phyloP scores from a whole-genome alignment of 2,329 filamentous ascomycete genomes.

The Exutisphaerella laricina region DNA sequence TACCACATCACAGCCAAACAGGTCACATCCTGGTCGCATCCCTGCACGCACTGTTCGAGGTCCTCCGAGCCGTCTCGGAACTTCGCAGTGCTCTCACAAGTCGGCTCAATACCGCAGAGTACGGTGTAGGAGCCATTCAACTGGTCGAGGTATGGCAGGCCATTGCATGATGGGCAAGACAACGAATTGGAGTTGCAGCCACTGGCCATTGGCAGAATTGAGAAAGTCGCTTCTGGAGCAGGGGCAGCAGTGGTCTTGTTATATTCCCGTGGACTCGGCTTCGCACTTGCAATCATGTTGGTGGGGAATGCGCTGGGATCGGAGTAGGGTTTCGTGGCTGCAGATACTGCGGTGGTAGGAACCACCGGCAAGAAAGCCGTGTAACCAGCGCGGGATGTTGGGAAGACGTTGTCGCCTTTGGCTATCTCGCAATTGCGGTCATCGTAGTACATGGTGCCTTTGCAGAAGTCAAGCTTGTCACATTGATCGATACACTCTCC shows the following conservation, averaged over 20 bases:
- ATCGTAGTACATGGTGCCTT: slow-evolving; percentile 18
- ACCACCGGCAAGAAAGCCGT: slow-evolving; percentile 26
- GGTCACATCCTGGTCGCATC: slow-evolving; percentile 23
- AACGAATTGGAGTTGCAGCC: slow-evolving; percentile 17
- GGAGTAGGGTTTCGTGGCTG: neutral
- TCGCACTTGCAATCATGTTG: neutral
- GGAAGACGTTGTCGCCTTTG: slow-evolving; percentile 16
- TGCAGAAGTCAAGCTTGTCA: slow-evolving; percentile 22
- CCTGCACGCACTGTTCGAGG: slow-evolving; percentile 22
- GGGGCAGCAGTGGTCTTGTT: slow-evolving; percentile 6
- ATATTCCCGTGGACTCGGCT: neutral
- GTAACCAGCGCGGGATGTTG: slow-evolving; percentile 15
- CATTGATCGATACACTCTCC: slow-evolving; percentile 20
- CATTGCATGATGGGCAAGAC: slow-evolving; percentile 24
- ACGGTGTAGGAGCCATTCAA: slow-evolving; percentile 24
- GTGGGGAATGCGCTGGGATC: neutral
- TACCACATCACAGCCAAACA: slow-evolving; percentile 24
- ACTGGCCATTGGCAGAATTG: slow-evolving; percentile 15
- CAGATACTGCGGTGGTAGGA: neutral
- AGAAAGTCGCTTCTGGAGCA: slow-evolving; percentile 12
- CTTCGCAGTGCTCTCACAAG: slow-evolving; percentile 18
- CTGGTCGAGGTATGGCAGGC: slow-evolving; percentile 18
- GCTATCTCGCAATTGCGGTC: slow-evolving; percentile 25
- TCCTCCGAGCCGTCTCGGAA: slow-evolving; percentile 11
- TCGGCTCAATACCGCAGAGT: slow-evolving; percentile 20